phyloP scores from a whole-genome alignment of 345 rosid species.

The Rhodamnia argentea region DNA sequence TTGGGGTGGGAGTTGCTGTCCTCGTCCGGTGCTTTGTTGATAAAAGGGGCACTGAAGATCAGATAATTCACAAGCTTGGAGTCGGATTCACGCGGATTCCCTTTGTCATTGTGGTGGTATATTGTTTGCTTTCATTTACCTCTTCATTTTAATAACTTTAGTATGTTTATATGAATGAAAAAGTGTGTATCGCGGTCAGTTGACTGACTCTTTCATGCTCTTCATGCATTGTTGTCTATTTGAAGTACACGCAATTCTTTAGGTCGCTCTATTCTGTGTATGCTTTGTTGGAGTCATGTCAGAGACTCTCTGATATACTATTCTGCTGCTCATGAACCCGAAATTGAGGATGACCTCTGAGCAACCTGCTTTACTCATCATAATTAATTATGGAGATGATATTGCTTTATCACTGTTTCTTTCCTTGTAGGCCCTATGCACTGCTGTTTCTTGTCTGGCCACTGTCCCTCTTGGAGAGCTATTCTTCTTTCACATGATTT shows the following conservation, averaged over 20 bases:
- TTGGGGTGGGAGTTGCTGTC: slow-evolving; percentile 81
- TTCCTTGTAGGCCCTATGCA: slow-evolving; percentile 58
- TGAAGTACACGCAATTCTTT: neutral
- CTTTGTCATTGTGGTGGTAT: slow-evolving; percentile 74
- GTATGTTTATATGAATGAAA: neutral
- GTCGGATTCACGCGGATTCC: slow-evolving; percentile 75
- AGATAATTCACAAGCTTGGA: slow-evolving; percentile 73
- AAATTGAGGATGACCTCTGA: neutral
- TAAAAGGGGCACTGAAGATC: slow-evolving; percentile 53
- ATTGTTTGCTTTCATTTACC: slow-evolving; percentile 1
- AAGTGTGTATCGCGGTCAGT: neutral
- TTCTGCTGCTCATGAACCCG: neutral
- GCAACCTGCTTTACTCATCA: neutral
- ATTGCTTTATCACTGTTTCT: neutral
- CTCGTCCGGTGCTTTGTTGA: slow-evolving; percentile 83
- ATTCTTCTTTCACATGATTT: slow-evolving; percentile 82
- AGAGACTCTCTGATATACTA: neutral
- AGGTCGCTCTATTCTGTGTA: neutral
- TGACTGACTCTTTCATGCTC: neutral
- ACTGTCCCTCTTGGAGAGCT: slow-evolving; percentile 80
- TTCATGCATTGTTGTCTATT: neutral
- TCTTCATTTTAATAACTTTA: neutral
- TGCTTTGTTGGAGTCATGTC: neutral
- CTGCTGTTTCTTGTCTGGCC: slow-evolving; percentile 71
- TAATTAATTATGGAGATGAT: neutral